Base-by-base conservation (phyloP, 495 filamentous ascomycete genomes). In the Pyrenopolyporus hunteri region DNA sequence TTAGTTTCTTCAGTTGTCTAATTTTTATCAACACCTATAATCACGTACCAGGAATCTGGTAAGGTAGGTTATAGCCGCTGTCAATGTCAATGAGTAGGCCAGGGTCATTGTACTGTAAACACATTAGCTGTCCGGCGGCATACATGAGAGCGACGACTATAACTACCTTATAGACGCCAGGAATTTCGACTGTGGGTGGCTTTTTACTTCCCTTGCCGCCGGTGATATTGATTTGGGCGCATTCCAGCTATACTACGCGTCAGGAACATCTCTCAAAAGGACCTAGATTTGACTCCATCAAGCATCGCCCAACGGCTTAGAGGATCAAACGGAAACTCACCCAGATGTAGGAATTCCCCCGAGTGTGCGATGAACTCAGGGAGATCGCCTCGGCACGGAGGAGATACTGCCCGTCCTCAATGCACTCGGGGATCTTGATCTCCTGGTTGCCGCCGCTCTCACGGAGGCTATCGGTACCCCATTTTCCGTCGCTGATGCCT, bases 321-420 rank as follows among this genome's bases (percentile, higher is more conserved):
- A n/a, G n/a, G n/a, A n/a, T n/a, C n/a, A n/a, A n/a, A n/a, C n/a
- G n/a, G n/a, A n/a, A n/a, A n/a, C n/a, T n/a, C n/a, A n/a, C n/a
- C n/a, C n/a, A n/a, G n/a, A n/a, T n/a, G n/a, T n/a, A n/a, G n/a
- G n/a, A n/a, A n/a, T n/a, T n/a, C n/a, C n/a, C n/a, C n/a, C n/a
- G n/a, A n/a, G n/a, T 0, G 77, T 78, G 22, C 56, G 74, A 49
- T 84, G 82, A 4, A 84, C n/a, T n/a, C n/a, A n/a, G 71, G 0
- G 78, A 80, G 33, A 84, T 78, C 66, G 82, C 72, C 68, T 83
- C 81, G 4, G 77, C 76, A 3, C 81, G 76, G 20, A 83, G 71
- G 0, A 84, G 73, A 55, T 80, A 82, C 51, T 80, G 72, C 3
- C 78, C 78, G 2, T 69, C 52, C n/a, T 72, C 67, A 20, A 82